phyloP scores from a whole-genome alignment of 1,139 yeast species.

The Petasospora rhodanensis region DNA sequence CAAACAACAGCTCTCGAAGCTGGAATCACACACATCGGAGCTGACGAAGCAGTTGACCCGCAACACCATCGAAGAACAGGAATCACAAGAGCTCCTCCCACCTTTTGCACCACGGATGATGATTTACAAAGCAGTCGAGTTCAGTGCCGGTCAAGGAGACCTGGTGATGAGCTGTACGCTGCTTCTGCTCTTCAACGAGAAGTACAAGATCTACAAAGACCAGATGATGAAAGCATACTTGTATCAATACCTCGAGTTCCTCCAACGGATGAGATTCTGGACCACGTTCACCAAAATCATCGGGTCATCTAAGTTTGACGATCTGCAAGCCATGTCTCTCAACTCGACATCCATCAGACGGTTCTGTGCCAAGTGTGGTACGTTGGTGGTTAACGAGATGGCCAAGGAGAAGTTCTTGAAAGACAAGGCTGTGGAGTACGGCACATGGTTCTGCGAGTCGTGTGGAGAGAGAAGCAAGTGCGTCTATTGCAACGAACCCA shows the following conservation, averaged over 20 bases:
- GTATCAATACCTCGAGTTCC: slow-evolving; percentile 50
- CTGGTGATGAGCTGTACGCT: slow-evolving; percentile 58
- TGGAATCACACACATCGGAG: slow-evolving; percentile 20
- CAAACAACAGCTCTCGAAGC: slow-evolving; percentile 15
- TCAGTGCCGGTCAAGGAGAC: slow-evolving; percentile 62
- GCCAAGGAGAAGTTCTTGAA: slow-evolving; percentile 37
- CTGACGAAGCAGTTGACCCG: slow-evolving; percentile 24
- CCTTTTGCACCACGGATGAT: slow-evolving; percentile 46
- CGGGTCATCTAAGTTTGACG: slow-evolving; percentile 39
- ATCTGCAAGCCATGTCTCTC: slow-evolving; percentile 42
- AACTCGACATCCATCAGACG: slow-evolving; percentile 57
- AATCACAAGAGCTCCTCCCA: slow-evolving; percentile 29
- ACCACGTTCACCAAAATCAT: slow-evolving; percentile 55
- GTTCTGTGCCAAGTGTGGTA: slow-evolving; percentile 65
- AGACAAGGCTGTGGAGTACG: slow-evolving; percentile 31
- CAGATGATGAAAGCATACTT: slow-evolving; percentile 45
- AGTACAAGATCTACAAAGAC: slow-evolving; percentile 28
- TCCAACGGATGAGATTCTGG: slow-evolving; percentile 51
- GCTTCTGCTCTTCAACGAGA: slow-evolving; percentile 49
- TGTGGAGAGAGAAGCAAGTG: slow-evolving; percentile 66
- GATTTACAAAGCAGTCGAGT: slow-evolving; percentile 45
- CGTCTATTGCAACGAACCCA: slow-evolving; percentile 74
- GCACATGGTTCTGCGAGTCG: slow-evolving; percentile 81
- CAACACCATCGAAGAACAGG: slow-evolving; percentile 13
- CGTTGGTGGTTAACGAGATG: slow-evolving; percentile 59